These are phyloP conservation scores for Sclerotinia spermophila DNA, from an alignment of 2,329 filamentous ascomycete genomes.

Conservation along the genomic window DNA sequence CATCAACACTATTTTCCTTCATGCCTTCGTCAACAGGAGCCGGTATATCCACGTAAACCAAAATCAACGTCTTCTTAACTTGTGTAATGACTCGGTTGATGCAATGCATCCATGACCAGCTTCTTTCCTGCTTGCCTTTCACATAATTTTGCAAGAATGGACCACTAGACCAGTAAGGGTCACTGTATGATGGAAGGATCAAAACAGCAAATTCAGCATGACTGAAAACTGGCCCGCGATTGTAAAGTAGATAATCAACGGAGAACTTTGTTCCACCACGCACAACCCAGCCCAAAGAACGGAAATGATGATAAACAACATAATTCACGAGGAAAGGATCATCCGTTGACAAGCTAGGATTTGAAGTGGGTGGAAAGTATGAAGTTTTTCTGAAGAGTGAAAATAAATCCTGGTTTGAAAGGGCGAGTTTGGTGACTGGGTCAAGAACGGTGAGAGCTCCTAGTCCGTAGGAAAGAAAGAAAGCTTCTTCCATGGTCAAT, in stretches of 20 bases:
- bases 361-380: constrained; percentile 57
- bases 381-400: constrained; percentile 53
- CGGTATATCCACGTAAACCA: constrained; percentile 90
- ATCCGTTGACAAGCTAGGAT: constrained; percentile 59
- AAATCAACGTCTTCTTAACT: constrained; percentile 82
- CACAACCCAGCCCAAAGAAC: constrained; percentile 91
- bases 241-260: constrained; percentile 91
- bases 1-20: constrained; percentile 54
- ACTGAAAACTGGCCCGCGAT: constrained; percentile 86
- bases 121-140: constrained; percentile 48
- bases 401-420: constrained; percentile 14
- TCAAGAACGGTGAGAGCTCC: constrained; percentile 66
- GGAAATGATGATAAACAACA: constrained; percentile 90
- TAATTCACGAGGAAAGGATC: constrained; percentile 85
- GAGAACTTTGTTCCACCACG: constrained; percentile 92
- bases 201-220: constrained; percentile 91
- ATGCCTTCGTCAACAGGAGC: constrained; percentile 52
- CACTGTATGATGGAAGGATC: constrained; percentile 75
- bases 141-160: constrained; percentile 48
- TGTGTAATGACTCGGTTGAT: constrained; percentile 86
- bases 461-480: constrained; percentile 81
- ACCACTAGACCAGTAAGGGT: constrained; percentile 64
- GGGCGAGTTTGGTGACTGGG: constrained; percentile 40
- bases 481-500: constrained; percentile 82
- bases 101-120: constrained; percentile 84